Evolutionary conservation across 371 early-diverging fungal genomes (phyloP), one percentile per base, ranked within the genome.

Genomic region (Mortierella sp.): DNA sequence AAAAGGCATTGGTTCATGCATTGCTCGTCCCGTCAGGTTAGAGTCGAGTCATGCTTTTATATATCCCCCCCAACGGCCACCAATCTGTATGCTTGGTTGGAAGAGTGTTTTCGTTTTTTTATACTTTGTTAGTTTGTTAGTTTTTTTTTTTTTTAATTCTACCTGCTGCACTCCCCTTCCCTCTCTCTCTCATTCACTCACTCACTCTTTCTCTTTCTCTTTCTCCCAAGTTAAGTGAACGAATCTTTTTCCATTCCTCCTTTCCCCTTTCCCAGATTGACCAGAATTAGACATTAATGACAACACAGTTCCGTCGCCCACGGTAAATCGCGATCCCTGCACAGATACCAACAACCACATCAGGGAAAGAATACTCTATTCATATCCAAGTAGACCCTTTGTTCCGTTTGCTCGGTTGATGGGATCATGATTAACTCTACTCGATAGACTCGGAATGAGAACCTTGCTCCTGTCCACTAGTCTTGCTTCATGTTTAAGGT

Each of bases 1-100:
- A 50, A 53, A 11, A 41, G 61, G 36, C 59, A 38, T 59, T 59
- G 15, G 36, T 43, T 32, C 64, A 64, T 22, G 64, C 64, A 47
- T 50, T 52, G 33, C 41, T 22, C 65, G 41, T 65, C 55, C 41
- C 53, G 55, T 55, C 55, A 24, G 21, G 28, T 28, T 28, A 28
- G 28, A 28, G 48, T 48, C 16, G 48, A 48, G 16, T n/a, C 48
- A 19, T 48, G 48, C 3, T 15, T 48, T n/a, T 15, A 48, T n/a
- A 15, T n/a, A 48, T 19, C 48, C 48, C 48, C 48, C 48, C 48
- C n/a, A 48, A 48, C n/a, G 48, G 48, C n/a, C n/a, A 48, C 48
- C n/a, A n/a, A 48, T 36, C 36, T 36, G 36, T 19, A n/a, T 48
- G 48, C 48, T 47, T 43, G 13, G 43, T 13, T 13, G 45, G 45